These are phyloP conservation scores for Lepidium aucheri DNA, from an alignment of 345 rosid genomes.

Conservation along the genomic window DNA sequence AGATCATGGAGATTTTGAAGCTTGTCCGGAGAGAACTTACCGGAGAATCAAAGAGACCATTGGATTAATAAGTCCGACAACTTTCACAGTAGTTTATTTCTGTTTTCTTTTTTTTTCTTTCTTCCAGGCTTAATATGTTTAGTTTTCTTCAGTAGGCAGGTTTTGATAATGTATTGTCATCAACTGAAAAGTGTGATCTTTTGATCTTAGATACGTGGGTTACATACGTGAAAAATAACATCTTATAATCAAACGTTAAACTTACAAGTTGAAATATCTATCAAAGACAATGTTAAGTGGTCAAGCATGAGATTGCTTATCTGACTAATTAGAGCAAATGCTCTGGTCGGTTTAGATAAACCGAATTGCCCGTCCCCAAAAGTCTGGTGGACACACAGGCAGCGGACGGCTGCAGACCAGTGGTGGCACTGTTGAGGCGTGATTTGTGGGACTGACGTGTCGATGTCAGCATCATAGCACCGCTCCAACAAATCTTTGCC, in stretches of 20 bases:
- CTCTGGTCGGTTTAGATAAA: not conserved
- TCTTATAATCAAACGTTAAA: not conserved
- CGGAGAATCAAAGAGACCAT: slow-evolving; percentile 42
- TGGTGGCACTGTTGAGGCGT: slow-evolving; percentile 12
- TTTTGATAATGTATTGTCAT: not conserved
- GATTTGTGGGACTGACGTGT: slow-evolving; percentile 26
- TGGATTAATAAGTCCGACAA: slow-evolving; percentile 18
- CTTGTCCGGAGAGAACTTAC: slow-evolving; percentile 75
- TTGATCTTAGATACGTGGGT: not conserved
- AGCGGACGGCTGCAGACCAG: slow-evolving; percentile 11
- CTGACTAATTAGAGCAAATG: not conserved
- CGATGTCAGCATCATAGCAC: not conserved
- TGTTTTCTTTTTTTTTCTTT: slow-evolving; percentile 13
- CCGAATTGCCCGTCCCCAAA: not conserved
- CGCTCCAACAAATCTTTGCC: slow-evolving; percentile 6
- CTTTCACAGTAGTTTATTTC: slow-evolving; percentile 10
- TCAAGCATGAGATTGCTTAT: not conserved
- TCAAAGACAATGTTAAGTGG: not conserved
- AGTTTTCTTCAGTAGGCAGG: slow-evolving; percentile 14
- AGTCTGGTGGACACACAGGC: not conserved
- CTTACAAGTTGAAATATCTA: not conserved
- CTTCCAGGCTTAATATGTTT: slow-evolving; percentile 8
- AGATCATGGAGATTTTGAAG: slow-evolving; percentile 81
- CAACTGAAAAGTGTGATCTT: not conserved
- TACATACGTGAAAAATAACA: not conserved